Conservation (phyloP, 2,329 filamentous ascomycete species). For the Fusarium guadeloupense region DNA sequence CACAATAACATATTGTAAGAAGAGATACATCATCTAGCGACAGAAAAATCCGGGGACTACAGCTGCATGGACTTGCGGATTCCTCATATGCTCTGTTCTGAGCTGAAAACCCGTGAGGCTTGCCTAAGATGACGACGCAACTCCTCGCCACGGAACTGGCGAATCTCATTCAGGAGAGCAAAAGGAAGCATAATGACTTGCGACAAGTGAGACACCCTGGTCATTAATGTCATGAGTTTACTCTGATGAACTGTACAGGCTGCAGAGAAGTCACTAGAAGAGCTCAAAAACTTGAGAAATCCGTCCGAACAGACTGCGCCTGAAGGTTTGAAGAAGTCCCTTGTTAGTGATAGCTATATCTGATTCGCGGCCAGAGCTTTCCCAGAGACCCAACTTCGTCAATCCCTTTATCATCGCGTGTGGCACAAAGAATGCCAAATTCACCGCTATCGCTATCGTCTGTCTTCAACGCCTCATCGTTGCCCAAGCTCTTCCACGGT, state of each 20-base stretch:
- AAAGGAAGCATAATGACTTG: conserved; percentile 90
- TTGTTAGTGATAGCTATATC: conserved; percentile 22
- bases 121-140: conserved; percentile 83
- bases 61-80: conserved; percentile 43
- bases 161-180: conserved; percentile 94
- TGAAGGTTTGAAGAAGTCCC: conserved; percentile 45
- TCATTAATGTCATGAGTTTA: neutral
- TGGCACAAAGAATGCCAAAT: conserved; percentile 87
- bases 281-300: conserved; percentile 69
- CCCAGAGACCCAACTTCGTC: conserved; percentile 82
- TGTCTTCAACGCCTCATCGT: conserved; percentile 91
- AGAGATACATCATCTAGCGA: conserved; percentile 30
- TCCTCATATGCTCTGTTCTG: conserved; percentile 38
- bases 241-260: conserved; percentile 62
- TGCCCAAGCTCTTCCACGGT: conserved; percentile 78
- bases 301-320: conserved; percentile 51
- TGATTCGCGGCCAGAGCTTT: conserved; percentile 71
- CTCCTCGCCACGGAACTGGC: conserved; percentile 87
- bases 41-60: conserved; percentile 9
- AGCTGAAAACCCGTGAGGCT: conserved; percentile 33
- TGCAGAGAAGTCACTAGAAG: conserved; percentile 91
- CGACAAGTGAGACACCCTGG: conserved; percentile 69
- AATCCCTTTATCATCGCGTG: conserved; percentile 96
- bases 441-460: conserved; percentile 85
- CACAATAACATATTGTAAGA: conserved; percentile 21